A percentile compares a stretch with the other conserved stretches of the same genome.
These are phyloP conservation scores for Ammopiptanthus mongolicus DNA, from an alignment of 306 rosid genomes.

Conservation along the genomic window DNA sequence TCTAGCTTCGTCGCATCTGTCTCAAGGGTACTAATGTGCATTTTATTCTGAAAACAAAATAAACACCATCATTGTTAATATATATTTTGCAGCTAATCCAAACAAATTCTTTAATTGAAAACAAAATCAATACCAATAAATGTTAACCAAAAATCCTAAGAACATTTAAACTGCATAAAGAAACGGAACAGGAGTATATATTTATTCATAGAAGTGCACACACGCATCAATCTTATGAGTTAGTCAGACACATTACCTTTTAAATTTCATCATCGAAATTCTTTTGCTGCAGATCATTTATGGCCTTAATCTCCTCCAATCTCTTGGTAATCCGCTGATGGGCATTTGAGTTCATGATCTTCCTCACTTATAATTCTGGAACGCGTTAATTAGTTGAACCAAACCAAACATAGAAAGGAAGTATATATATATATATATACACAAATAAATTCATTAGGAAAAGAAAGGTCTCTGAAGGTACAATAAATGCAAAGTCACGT, in stretches of 20 bases:
- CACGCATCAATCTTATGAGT: too few relatives aligned
- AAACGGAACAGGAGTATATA: too few relatives aligned
- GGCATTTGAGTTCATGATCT: background rate
- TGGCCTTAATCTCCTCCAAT: slow-evolving; percentile 4
- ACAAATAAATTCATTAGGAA: too few relatives aligned
- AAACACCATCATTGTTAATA: too few relatives aligned
- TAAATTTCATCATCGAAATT: background rate
- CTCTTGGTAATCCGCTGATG: background rate
- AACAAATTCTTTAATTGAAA: too few relatives aligned
- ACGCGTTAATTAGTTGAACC: background rate
- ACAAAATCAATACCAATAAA: background rate
- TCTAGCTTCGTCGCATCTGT: slow-evolving; percentile 56
- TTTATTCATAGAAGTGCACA: too few relatives aligned
- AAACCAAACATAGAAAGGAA: too few relatives aligned
- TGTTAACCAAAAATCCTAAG: background rate
- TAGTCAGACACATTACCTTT: background rate
- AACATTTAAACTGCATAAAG: too few relatives aligned
- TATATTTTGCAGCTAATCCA: too few relatives aligned
- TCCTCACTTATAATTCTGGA: background rate
- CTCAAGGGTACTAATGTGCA: slow-evolving; percentile 53
- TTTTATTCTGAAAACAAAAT: slow-evolving; percentile 38
- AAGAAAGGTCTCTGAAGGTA: too few relatives aligned
- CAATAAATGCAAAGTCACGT: too few relatives aligned
- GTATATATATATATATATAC: too few relatives aligned
- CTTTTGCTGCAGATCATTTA: background rate